These are phyloP conservation scores for Pleurotus citrinopileatus DNA, from an alignment of 768 basidiomycete genomes.

Conservation along the genomic window DNA sequence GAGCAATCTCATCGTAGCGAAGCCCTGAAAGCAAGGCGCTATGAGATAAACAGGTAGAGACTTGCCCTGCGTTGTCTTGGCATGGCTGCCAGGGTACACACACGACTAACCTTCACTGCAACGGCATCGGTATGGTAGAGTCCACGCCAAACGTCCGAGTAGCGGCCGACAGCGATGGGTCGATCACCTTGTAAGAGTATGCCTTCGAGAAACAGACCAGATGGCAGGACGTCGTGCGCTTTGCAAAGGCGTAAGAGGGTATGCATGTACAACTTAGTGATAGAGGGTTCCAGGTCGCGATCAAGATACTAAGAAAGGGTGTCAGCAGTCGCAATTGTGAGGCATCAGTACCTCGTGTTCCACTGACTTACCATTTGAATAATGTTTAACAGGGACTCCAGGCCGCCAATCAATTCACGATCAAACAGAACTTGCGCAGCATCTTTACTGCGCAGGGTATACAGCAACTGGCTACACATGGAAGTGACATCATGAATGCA, in stretches of 20 bases:
- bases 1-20: not conserved
- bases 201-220: not conserved
- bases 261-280: not conserved
- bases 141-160: conserved; percentile 5
- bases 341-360: too few relatives aligned
- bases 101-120: conserved; percentile 2
- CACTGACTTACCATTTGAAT: conserved; percentile 1
- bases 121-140: not conserved
- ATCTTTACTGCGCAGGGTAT: conserved; percentile 9
- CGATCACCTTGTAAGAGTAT: not conserved
- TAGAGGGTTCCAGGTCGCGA: conserved; percentile 4
- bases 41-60: not conserved
- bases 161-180: not conserved
- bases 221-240: not conserved
- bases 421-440: conserved; percentile 3
- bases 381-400: conserved; percentile 4
- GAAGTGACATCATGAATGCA: conserved; percentile 4
- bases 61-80: conserved; percentile 6
- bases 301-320: conserved; percentile 4
- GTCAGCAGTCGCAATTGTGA: too few relatives aligned
- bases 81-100: not conserved
- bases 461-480: conserved; percentile 7
- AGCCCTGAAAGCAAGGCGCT: not conserved
- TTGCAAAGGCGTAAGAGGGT: conserved; percentile 6
- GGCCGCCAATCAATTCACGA: conserved; percentile 2